Conservation (phyloP, 257 asterid species). For the Rhazya stricta region DNA sequence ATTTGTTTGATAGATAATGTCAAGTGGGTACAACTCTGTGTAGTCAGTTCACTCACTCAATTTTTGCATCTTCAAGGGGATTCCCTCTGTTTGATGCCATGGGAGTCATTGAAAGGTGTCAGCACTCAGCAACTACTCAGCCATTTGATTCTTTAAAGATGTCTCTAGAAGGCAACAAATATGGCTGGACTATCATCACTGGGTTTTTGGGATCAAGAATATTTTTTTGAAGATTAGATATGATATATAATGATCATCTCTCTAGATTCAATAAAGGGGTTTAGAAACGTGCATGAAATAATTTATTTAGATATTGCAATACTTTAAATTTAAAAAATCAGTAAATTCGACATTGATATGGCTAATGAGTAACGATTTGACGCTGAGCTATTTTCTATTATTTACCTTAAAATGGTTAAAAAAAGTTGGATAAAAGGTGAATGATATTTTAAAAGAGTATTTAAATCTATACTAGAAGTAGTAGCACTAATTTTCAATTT, state of each 20-base stretch:
- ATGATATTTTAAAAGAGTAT: no score
- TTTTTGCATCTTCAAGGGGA: background rate
- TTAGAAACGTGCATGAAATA: no score
- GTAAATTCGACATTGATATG: background rate
- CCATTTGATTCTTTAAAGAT: constrained; percentile 5
- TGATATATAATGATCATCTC: background rate
- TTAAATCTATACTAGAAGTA: background rate
- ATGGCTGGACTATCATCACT: background rate
- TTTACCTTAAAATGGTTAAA: no score
- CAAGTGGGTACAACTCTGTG: constrained; percentile 1
- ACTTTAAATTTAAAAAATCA: no score
- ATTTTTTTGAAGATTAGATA: background rate
- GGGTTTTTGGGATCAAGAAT: background rate
- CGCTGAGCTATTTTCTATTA: no score
- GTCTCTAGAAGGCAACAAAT: background rate
- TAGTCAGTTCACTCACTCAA: background rate
- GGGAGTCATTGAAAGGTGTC: constrained; percentile 13
- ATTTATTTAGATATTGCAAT: no score
- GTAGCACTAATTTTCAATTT: no score
- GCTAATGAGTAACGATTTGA: no score
- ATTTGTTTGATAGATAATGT: constrained; percentile 9
- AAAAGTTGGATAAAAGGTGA: no score
- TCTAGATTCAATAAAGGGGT: no score
- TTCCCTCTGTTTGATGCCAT: constrained; percentile 6
- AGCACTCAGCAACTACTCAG: constrained; percentile 12